phyloP scores from a whole-genome alignment of 2,329 filamentous ascomycete genomes.

The Fusarium albidum region DNA sequence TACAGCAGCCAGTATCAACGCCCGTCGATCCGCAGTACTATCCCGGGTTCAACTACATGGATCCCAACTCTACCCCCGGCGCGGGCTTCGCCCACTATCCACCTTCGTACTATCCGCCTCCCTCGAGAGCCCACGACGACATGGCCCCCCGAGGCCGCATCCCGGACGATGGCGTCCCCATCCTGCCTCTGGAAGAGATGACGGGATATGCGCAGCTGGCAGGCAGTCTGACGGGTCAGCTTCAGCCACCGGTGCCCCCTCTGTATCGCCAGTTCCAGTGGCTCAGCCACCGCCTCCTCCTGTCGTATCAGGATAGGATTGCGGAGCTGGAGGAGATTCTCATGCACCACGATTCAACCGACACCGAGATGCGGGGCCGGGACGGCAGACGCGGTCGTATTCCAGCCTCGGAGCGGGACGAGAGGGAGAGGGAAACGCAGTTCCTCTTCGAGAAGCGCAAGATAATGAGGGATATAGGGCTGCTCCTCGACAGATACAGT shows the following conservation, averaged over 20 bases:
- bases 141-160: conserved; percentile 12
- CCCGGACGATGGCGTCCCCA: conserved; percentile 36
- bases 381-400: neutral
- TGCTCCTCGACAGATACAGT: conserved; percentile 20
- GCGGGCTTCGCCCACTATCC: conserved; percentile 3
- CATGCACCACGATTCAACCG: conserved; percentile 68
- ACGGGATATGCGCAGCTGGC: conserved; percentile 72
- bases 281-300: conserved; percentile 81
- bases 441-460: conserved; percentile 8
- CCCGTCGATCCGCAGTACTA: conserved; percentile 17
- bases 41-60: conserved; percentile 3
- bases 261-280: conserved; percentile 86
- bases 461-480: conserved; percentile 11
- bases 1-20: conserved; percentile 7
- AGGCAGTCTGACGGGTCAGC: conserved; percentile 53
- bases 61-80: neutral
- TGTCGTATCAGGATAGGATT: conserved; percentile 88
- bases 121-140: conserved; percentile 12
- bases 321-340: conserved; percentile 82
- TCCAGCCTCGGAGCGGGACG: conserved; percentile 25
- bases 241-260: conserved; percentile 54
- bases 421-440: neutral
- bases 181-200: conserved; percentile 49
- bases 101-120: conserved; percentile 8
- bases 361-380: conserved; percentile 54